Percentiles rank a stretch among this genome's conserved stretches.
phyloP scores from a whole-genome alignment of 371 early-diverging fungal genomes.

The Quaeritorhiza haematococci region DNA sequence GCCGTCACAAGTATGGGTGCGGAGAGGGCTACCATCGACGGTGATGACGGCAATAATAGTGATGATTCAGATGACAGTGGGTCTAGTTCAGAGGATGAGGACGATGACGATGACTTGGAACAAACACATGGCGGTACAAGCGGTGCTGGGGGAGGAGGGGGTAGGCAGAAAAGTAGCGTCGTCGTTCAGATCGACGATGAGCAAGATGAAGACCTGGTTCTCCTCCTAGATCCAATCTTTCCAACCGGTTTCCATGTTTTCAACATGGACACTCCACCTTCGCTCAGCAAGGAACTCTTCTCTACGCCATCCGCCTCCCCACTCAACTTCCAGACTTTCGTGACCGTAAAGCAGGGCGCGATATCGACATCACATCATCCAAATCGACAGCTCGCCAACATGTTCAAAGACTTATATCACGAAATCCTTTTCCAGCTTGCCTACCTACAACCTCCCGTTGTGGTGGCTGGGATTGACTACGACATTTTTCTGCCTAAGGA shows the following conservation, averaged over 20 bases:
- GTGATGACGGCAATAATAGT: conserved; percentile 14
- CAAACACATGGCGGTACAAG: neutral
- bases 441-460: conserved; percentile 43
- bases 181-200: conserved; percentile 75
- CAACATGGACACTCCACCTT: conserved; percentile 29
- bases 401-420: conserved; percentile 56
- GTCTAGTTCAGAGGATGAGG: neutral
- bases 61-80: neutral
- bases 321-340: conserved; percentile 30
- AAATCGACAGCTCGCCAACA: conserved; percentile 56
- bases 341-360: conserved; percentile 52
- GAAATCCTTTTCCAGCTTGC: conserved; percentile 51
- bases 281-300: neutral
- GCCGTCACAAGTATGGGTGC: conserved; percentile 1
- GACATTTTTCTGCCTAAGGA: conserved; percentile 51
- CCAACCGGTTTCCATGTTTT: conserved; percentile 40
- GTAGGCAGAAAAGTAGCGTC: conserved; percentile 24
- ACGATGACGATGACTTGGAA: neutral
- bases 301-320: neutral
- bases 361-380: conserved; percentile 58
- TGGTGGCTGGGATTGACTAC: conserved; percentile 55
- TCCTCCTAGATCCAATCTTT: conserved; percentile 39
- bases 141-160: conserved; percentile 15
- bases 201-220: conserved; percentile 68
- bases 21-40: conserved; percentile 20